A percentile compares a stretch with the other conserved stretches of the same genome.
phyloP scores from a whole-genome alignment of 768 basidiomycete genomes.

The Panellus pusillus region DNA sequence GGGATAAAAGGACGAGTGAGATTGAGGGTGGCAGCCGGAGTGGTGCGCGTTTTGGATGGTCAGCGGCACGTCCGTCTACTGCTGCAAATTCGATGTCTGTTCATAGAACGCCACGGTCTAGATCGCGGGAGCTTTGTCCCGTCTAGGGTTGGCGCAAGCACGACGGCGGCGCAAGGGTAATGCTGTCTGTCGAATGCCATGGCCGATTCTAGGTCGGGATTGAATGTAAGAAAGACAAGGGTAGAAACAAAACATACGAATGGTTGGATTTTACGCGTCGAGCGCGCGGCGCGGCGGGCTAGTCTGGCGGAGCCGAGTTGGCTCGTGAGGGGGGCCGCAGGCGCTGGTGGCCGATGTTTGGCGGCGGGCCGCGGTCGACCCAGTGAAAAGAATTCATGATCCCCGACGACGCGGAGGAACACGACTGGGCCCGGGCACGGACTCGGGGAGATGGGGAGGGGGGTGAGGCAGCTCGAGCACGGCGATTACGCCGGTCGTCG shows the following conservation, averaged over 20 bases:
- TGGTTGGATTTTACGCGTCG: slow-evolving; percentile 12
- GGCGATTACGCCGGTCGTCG: slow-evolving; percentile 16
- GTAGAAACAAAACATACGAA: background rate
- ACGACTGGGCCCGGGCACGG: slow-evolving; percentile 19
- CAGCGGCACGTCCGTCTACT: slow-evolving; percentile 11
- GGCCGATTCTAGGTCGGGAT: background rate
- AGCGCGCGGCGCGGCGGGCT: slow-evolving; percentile 2
- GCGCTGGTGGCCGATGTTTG: slow-evolving; percentile 4
- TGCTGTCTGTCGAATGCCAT: slow-evolving; percentile 20
- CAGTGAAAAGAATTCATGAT: slow-evolving; percentile 21
- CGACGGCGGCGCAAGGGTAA: slow-evolving; percentile 18
- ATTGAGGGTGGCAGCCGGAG: slow-evolving; percentile 3
- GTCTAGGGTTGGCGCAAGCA: slow-evolving; percentile 16
- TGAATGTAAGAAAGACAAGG: background rate
- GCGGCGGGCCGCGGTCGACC: slow-evolving; percentile 20
- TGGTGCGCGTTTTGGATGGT: slow-evolving; percentile 1
- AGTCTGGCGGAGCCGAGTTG: slow-evolving; percentile 23
- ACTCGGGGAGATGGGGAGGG: slow-evolving; percentile 9
- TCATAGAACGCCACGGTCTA: slow-evolving; percentile 12
- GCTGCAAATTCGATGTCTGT: slow-evolving; percentile 14
- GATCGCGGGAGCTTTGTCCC: slow-evolving; percentile 9
- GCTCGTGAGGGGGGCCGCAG: slow-evolving; percentile 18
- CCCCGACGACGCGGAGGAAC: slow-evolving; percentile 19
- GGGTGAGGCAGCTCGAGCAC: slow-evolving; percentile 6
- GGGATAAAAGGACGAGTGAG: background rate